A percentile compares a stretch with the other conserved stretches of the same genome.
Conservation (phyloP, 768 basidiomycete species). For the Leucocoprinus leucothites region DNA sequence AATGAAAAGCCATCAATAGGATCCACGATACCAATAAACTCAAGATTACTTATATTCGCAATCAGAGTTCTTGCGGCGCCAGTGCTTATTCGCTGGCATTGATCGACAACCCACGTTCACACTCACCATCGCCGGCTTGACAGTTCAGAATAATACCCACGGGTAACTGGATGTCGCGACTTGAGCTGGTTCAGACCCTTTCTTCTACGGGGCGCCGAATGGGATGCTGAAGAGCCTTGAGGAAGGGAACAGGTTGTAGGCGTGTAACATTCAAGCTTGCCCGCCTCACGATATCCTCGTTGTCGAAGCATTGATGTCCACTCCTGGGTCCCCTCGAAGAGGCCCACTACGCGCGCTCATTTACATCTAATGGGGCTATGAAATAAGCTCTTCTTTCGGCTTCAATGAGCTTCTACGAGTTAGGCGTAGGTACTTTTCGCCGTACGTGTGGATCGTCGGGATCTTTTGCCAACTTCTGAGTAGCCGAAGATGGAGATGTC, state of each 20-base stretch:
- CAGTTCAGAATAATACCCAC: too few species aligned
- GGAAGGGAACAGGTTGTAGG: background rate
- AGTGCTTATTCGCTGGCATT: background rate
- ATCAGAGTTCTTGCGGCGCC: background rate
- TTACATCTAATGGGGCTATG: slow-evolving; percentile 1
- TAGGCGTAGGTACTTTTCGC: background rate
- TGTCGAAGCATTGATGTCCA: background rate
- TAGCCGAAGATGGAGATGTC: background rate
- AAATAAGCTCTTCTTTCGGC: background rate
- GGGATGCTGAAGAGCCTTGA: background rate
- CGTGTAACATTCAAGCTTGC: background rate
- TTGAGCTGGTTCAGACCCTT: slow-evolving; percentile 5
- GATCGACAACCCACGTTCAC: background rate
- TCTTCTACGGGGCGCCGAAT: background rate
- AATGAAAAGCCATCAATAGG: too few species aligned
- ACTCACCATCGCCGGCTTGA: background rate
- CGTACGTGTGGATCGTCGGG: background rate
- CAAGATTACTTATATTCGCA: background rate
- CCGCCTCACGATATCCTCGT: slow-evolving; percentile 11
- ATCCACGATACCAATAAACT: background rate
- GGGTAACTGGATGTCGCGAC: background rate
- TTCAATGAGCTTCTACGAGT: background rate
- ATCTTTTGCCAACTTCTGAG: background rate
- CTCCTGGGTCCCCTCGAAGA: background rate
- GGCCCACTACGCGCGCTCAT: background rate